A percentile compares a stretch with the other conserved stretches of the same genome.
These are phyloP conservation scores for Lecanicillium sp. DNA, from an alignment of 2,329 filamentous ascomycete genomes.

Conservation along the genomic window DNA sequence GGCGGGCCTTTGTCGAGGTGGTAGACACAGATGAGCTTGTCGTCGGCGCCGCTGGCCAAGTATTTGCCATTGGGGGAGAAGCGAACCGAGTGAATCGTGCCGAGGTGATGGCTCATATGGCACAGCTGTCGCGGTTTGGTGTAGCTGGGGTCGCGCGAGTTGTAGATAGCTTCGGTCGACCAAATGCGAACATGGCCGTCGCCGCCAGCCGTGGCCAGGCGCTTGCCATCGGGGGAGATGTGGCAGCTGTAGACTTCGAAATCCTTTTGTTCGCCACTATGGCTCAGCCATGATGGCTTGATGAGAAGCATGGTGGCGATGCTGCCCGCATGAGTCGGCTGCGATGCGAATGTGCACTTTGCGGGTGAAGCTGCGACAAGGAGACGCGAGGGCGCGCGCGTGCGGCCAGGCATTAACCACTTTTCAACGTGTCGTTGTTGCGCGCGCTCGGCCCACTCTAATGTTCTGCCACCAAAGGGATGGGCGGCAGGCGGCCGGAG, in stretches of 20 bases:
- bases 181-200: constrained; percentile 97
- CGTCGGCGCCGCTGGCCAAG: constrained; percentile 91
- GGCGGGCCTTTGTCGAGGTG: constrained; percentile 78
- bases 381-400: not conserved
- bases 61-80: constrained; percentile 95
- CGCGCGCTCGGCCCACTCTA: too few species aligned
- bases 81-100: constrained; percentile 92
- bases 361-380: not conserved
- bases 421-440: too few species aligned
- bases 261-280: constrained; percentile 95
- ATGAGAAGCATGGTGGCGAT: constrained; percentile 64
- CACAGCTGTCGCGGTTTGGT: constrained; percentile 84
- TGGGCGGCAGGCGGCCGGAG: too few species aligned
- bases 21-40: constrained; percentile 98
- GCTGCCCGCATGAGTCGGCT: constrained; percentile 7
- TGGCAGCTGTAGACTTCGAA: constrained; percentile 98
- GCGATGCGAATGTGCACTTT: not conserved
- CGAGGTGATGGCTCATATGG: constrained; percentile 96
- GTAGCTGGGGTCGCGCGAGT: constrained; percentile 64
- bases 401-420: too few species aligned
- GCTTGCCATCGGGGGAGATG: constrained; percentile 86
- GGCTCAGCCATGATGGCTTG: constrained; percentile 92
- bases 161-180: constrained; percentile 91
- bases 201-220: constrained; percentile 89
- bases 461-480: too few species aligned